A percentile compares a stretch with the other conserved stretches of the same genome.
Conservation (phyloP, 2,329 filamentous ascomycete genomes). For the Fusarium sp. region DNA sequence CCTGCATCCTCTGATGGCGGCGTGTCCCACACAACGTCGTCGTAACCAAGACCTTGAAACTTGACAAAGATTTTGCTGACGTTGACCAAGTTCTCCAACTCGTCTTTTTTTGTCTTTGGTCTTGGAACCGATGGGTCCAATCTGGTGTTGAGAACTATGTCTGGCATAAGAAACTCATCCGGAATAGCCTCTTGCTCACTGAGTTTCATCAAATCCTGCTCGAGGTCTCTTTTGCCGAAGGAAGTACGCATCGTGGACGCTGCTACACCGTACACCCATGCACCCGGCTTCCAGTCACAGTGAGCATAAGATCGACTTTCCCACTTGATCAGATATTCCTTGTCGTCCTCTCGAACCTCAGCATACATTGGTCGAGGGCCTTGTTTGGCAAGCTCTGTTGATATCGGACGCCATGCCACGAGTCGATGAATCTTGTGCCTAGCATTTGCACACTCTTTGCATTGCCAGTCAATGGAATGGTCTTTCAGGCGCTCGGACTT, state of each 20-base stretch:
- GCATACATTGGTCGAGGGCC: slow-evolving; percentile 38
- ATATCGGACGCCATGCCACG: slow-evolving; percentile 84
- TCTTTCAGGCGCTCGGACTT: slow-evolving; percentile 69
- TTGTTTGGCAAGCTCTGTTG: slow-evolving; percentile 34
- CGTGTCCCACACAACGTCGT: slow-evolving; percentile 89
- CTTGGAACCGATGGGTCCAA: slow-evolving; percentile 58
- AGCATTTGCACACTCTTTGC: slow-evolving; percentile 76
- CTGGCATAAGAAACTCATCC: slow-evolving; percentile 84
- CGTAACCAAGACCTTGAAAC: slow-evolving; percentile 90
- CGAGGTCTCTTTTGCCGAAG: slow-evolving; percentile 77
- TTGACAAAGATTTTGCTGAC: slow-evolving; percentile 84
- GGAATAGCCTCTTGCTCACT: slow-evolving; percentile 82
- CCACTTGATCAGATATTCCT: slow-evolving; percentile 95
- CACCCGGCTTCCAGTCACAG: slow-evolving; percentile 86
- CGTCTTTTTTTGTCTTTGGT: slow-evolving; percentile 71
- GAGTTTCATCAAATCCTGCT: slow-evolving; percentile 69
- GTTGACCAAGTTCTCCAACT: slow-evolving; percentile 75
- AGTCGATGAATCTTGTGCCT: slow-evolving; percentile 77
- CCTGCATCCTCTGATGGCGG: slow-evolving; percentile 73
- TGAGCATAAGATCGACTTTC: slow-evolving; percentile 81
- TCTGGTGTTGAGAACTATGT: slow-evolving; percentile 87
- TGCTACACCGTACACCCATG: slow-evolving; percentile 84
- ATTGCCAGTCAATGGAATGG: slow-evolving; percentile 81
- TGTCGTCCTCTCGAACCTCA: slow-evolving; percentile 71
- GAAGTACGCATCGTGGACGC: slow-evolving; percentile 72